A percentile compares a stretch with the other conserved stretches of the same genome.
These are phyloP conservation scores for Drosera capensis DNA, from an alignment of 148 eudicot species.

Conservation along the genomic window DNA sequence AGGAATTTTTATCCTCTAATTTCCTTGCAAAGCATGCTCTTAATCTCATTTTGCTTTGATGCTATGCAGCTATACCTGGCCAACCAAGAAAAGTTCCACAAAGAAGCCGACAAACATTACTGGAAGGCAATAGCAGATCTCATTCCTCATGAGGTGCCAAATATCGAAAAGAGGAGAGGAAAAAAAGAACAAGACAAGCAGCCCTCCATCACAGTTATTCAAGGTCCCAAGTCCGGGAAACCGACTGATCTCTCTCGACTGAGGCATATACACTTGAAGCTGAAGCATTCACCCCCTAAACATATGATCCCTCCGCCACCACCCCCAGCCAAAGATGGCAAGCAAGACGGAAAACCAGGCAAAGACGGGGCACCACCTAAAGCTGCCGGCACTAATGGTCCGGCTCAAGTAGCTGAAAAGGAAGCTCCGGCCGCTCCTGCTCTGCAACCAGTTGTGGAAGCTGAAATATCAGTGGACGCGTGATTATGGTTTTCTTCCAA, in stretches of 20 bases:
- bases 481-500: too few species aligned
- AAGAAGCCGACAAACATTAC: constrained; percentile 73
- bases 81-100: constrained; percentile 74
- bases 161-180: constrained; percentile 68
- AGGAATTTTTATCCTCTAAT: not conserved
- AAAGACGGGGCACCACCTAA: too few species aligned
- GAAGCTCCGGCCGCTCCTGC: too few species aligned
- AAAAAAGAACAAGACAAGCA: constrained; percentile 89
- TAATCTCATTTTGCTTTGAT: not conserved
- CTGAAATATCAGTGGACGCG: too few species aligned
- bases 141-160: constrained; percentile 80
- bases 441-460: too few species aligned
- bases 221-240: constrained; percentile 97
- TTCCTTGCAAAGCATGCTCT: not conserved
- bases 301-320: constrained; percentile 90
- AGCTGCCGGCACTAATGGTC: too few species aligned
- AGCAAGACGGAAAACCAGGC: constrained; percentile 14
- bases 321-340: constrained; percentile 58
- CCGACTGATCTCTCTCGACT: constrained; percentile 89
- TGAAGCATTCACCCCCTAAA: constrained; percentile 88
- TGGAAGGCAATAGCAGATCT: constrained; percentile 90
- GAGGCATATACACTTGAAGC: constrained; percentile 70
- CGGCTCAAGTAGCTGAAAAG: too few species aligned
- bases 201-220: constrained; percentile 62
- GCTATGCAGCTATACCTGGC: constrained; percentile 49